phyloP scores from a whole-genome alignment of 1,139 yeast species.

The Sugiyamaella grinbergsii region DNA sequence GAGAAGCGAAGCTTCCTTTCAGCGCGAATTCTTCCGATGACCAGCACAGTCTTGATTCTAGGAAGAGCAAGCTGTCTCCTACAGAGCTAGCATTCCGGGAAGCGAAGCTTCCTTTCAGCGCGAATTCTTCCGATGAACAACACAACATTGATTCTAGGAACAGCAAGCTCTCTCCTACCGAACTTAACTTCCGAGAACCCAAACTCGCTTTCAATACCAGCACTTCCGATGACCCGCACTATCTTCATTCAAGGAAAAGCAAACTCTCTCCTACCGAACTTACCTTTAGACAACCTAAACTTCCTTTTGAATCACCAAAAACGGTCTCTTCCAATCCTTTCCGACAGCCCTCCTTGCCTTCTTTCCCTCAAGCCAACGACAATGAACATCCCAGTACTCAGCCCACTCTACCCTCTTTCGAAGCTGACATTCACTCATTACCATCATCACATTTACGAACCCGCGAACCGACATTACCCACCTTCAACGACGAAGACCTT shows the following conservation, averaged over 20 bases:
- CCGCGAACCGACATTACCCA: slow-evolving; percentile 10
- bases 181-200: background rate
- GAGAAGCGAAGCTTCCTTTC: slow-evolving; percentile 8
- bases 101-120: slow-evolving; percentile 1
- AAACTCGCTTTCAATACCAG: slow-evolving; percentile 7
- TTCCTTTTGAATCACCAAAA: too few species aligned
- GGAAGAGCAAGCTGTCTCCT: slow-evolving; percentile 2
- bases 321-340: too few species aligned
- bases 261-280: slow-evolving; percentile 12
- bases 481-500: slow-evolving; percentile 2
- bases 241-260: slow-evolving; percentile 5
- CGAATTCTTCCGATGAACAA: too few species aligned
- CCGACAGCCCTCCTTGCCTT: background rate
- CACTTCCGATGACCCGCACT: background rate
- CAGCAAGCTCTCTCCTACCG: slow-evolving; percentile 6
- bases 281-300: slow-evolving; percentile 6
- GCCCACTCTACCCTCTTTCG: slow-evolving; percentile 3
- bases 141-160: background rate
- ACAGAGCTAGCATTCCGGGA: slow-evolving; percentile 1
- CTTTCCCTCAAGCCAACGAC: background rate
- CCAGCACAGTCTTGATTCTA: background rate
- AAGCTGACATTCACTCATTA: background rate
- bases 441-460: background rate
- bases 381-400: background rate
- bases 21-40: background rate